Evolutionary conservation across 2,329 filamentous ascomycete species (phyloP).

Genomic region (Fonsecaea pedrosoi): DNA sequence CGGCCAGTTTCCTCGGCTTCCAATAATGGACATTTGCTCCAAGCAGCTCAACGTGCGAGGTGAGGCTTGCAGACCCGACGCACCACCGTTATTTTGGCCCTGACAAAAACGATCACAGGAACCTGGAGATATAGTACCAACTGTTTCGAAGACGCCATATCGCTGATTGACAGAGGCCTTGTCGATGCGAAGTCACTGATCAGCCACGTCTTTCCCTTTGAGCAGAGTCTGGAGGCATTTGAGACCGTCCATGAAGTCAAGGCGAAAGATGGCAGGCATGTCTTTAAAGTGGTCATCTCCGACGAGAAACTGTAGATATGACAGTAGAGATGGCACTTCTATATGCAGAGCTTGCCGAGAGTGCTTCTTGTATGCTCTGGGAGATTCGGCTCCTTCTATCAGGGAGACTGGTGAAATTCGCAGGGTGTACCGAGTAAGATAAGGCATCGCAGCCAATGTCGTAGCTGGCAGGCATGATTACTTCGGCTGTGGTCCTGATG

Average conservation of each 20-base stretch:
- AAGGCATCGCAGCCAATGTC: too few species aligned
- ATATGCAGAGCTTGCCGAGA: neutral
- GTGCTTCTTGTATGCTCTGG: neutral
- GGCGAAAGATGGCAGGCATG: constrained; percentile 8
- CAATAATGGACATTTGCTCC: constrained; percentile 10
- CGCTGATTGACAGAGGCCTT: constrained; percentile 4
- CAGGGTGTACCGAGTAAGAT: too few species aligned
- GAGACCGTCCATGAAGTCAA: constrained; percentile 12
- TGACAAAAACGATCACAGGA: constrained; percentile 4
- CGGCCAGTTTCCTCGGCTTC: neutral
- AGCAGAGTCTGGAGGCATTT: constrained; percentile 10
- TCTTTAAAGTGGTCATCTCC: constrained; percentile 12
- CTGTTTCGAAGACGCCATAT: constrained; percentile 21
- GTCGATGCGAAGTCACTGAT: constrained; percentile 10
- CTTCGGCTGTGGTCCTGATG: too few species aligned
- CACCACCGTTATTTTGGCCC: too few species aligned
- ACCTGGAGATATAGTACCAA: constrained; percentile 15
- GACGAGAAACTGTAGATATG: constrained; percentile 7
- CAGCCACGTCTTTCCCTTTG: constrained; percentile 8
- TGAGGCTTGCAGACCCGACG: neutral
- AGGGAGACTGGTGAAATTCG: neutral
- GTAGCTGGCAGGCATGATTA: too few species aligned
- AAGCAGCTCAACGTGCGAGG: constrained; percentile 10
- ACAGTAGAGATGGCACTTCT: neutral
- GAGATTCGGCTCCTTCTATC: neutral